Percentiles rank a stretch among this genome's conserved stretches.
Evolutionary conservation across 495 filamentous ascomycete species (phyloP).

Genomic region (Lophiotrema nucula): DNA sequence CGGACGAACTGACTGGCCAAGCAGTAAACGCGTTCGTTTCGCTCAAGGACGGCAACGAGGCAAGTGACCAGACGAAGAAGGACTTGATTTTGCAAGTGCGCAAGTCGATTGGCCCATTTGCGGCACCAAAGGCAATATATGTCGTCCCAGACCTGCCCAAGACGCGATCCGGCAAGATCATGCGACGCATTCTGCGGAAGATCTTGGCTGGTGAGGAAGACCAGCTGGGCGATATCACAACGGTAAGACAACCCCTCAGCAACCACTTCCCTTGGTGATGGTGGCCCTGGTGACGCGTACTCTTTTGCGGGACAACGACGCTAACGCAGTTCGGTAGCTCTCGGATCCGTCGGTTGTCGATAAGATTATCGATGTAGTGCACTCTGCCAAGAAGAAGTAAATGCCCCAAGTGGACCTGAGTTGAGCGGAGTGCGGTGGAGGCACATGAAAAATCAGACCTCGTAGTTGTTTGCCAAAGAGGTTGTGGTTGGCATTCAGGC

Average conservation of each 20-base stretch:
- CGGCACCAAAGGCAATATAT: conserved; percentile 89
- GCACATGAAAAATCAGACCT: conserved; percentile 1
- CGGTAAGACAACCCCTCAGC: conserved; percentile 57
- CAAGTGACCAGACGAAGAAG: conserved; percentile 80
- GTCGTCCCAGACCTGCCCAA: conserved; percentile 92
- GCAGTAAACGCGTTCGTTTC: conserved; percentile 96
- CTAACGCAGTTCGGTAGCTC: conserved; percentile 54
- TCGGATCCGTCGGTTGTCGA: conserved; percentile 87
- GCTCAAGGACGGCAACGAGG: conserved; percentile 81
- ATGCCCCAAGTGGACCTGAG: too few relatives aligned
- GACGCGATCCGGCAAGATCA: conserved; percentile 97
- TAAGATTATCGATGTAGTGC: conserved; percentile 80
- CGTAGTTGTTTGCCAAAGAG: background rate
- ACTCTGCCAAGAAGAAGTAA: conserved; percentile 58
- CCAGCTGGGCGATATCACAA: conserved; percentile 88
- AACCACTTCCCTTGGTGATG: conserved; percentile 5
- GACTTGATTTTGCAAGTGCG: conserved; percentile 92
- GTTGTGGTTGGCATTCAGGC: background rate
- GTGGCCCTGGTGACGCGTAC: conserved; percentile 6
- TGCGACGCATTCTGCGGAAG: conserved; percentile 96
- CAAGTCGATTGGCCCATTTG: conserved; percentile 95
- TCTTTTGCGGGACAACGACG: conserved; percentile 2
- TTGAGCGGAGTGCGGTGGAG: background rate
- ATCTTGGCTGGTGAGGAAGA: conserved; percentile 96
- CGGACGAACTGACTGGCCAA: conserved; percentile 92